A percentile compares a stretch with the other conserved stretches of the same genome.
phyloP scores from a whole-genome alignment of 1,284 basidiomycete genomes.

The Fomitopsis pinicola region DNA sequence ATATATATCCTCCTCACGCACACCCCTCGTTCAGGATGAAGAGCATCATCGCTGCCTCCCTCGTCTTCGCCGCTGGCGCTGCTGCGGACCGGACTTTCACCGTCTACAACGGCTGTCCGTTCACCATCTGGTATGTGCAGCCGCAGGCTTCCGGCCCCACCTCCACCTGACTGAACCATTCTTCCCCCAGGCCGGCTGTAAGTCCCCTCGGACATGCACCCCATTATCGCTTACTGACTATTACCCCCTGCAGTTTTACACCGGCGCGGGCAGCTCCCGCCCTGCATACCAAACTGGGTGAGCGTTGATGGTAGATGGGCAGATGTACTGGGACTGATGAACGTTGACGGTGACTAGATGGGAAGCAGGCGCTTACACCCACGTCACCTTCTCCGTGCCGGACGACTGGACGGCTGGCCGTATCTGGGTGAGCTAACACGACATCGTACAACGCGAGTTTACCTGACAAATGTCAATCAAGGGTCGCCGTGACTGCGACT shows the following conservation, averaged over 20 bases:
- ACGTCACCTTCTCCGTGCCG: conserved; percentile 30
- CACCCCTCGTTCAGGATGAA: conserved; percentile 10
- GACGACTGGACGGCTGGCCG: conserved; percentile 36
- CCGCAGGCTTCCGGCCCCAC: neutral
- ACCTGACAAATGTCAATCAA: conserved; percentile 6
- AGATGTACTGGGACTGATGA: neutral
- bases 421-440: conserved; percentile 31
- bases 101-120: conserved; percentile 27
- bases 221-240: neutral
- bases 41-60: conserved; percentile 7
- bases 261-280: conserved; percentile 24
- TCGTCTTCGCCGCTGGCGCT: conserved; percentile 9
- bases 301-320: neutral
- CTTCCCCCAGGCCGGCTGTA: conserved; percentile 28
- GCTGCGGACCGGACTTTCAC: conserved; percentile 19
- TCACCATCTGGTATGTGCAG: conserved; percentile 26
- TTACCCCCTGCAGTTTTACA: conserved; percentile 22
- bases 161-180: neutral
- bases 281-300: conserved; percentile 29
- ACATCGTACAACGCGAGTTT: neutral
- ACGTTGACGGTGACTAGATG: conserved; percentile 17
- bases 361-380: conserved; percentile 26
- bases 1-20: neutral
- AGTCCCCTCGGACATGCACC: neutral
- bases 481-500: conserved; percentile 43